A percentile compares a stretch with the other conserved stretches of the same genome.
These are phyloP conservation scores for Leptographium lundbergii DNA, from an alignment of 2,329 filamentous ascomycete genomes.

Conservation along the genomic window DNA sequence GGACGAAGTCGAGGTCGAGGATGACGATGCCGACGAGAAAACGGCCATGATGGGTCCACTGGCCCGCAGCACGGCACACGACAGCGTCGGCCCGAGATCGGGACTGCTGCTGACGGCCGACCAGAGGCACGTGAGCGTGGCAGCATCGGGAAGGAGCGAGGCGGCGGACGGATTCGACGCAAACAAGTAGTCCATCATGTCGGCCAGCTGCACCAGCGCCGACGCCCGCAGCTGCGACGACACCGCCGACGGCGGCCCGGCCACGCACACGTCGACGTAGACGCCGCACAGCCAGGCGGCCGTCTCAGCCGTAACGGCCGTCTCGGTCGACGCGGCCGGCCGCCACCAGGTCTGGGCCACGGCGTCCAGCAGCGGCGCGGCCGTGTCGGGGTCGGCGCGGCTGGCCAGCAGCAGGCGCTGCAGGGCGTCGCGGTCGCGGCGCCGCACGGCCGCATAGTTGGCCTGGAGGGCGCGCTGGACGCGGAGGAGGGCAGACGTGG, in stretches of 20 bases:
- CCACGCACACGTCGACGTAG: slow-evolving; percentile 28
- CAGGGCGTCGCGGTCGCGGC: slow-evolving; percentile 12
- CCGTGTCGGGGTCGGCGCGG: slow-evolving; percentile 26
- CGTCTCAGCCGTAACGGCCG: slow-evolving; percentile 14
- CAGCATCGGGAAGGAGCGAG: neutral
- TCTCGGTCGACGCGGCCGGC: neutral
- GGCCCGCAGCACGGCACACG: slow-evolving; percentile 34
- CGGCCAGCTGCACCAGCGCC: slow-evolving; percentile 34
- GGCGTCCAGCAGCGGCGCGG: slow-evolving; percentile 27
- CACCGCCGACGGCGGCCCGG: slow-evolving; percentile 15
- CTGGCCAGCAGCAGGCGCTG: slow-evolving; percentile 24
- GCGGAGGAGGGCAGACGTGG: slow-evolving; percentile 24
- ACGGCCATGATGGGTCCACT: slow-evolving; percentile 34
- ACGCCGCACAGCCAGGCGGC: slow-evolving; percentile 24
- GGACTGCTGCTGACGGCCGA: slow-evolving; percentile 17
- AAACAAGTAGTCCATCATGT: slow-evolving; percentile 29
- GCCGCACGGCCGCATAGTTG: slow-evolving; percentile 20
- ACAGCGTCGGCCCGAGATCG: slow-evolving; percentile 32
- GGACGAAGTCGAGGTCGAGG: slow-evolving; percentile 28
- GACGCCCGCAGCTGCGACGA: slow-evolving; percentile 33
- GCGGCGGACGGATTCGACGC: neutral
- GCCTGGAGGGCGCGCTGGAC: slow-evolving; percentile 24
- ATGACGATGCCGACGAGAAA: neutral
- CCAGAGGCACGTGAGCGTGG: neutral
- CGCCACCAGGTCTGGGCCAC: slow-evolving; percentile 19